Percentiles rank a stretch among this genome's conserved stretches.
Evolutionary conservation across 139 green algal genomes (phyloP).

Genomic region (Tetraselmis chui): DNA sequence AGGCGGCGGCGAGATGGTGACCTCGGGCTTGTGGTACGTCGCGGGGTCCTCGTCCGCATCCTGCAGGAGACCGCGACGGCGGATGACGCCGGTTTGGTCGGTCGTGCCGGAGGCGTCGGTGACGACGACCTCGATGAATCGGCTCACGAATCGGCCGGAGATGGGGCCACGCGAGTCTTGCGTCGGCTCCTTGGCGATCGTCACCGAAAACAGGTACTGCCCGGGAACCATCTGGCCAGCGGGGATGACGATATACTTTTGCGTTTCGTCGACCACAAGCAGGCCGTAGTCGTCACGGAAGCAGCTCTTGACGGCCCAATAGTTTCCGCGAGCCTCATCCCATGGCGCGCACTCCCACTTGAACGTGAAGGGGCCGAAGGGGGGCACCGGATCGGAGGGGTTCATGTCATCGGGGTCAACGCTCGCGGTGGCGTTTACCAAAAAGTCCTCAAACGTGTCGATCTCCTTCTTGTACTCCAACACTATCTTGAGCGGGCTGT

Average conservation of each 20-base stretch:
- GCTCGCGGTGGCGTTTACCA: constrained; percentile 8
- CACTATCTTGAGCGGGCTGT: constrained; percentile 3
- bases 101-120: background rate
- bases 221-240: background rate
- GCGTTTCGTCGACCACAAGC: background rate
- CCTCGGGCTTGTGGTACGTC: background rate
- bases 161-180: background rate
- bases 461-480: constrained; percentile 4
- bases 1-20: constrained; percentile 6
- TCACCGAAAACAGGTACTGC: constrained; percentile 10
- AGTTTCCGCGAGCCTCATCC: background rate
- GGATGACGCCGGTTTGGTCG: background rate
- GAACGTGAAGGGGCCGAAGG: constrained; percentile 18
- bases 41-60: background rate
- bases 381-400: background rate
- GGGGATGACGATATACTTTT: constrained; percentile 6
- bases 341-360: constrained; percentile 3
- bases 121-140: constrained; percentile 3
- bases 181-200: constrained; percentile 9
- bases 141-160: background rate
- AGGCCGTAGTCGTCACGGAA: background rate
- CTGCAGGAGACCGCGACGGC: background rate
- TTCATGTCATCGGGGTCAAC: constrained; percentile 8
- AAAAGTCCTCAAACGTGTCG: background rate
- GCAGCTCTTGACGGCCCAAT: background rate